Evolutionary conservation across 352 stramenopile genomes (phyloP), one percentile per base, ranked within the genome.

Genomic region (Globisporangium nagaii): DNA sequence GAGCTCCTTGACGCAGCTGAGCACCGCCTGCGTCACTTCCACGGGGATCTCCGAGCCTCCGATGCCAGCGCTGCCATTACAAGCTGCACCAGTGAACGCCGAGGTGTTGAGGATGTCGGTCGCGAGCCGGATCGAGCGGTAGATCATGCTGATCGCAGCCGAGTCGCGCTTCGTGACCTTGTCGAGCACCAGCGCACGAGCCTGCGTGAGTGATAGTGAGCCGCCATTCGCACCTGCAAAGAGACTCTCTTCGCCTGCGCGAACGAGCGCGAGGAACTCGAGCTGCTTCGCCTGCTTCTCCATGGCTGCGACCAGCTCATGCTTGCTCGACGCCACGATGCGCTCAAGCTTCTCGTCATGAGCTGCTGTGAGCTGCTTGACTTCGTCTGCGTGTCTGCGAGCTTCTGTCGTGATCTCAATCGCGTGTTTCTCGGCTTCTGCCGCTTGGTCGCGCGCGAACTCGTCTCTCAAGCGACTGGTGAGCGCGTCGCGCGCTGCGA

Each of bases 1-100:
- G 48, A 90, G 75, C 46, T 90, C 79, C 51, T 86, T 85, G 12
- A 88, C 77, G 32, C 75, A 86, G 35, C 62, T 62, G 19, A 88
- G 55, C 6, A 90, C 79, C 0, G 70, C 64, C 50, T 90, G 76
- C 6, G 72, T 85, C 25, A 84, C 56, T 15, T 84, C 75, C 13
- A 78, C 71, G 5, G 76, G 69, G 31, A 85, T 69, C 54, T 87
- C 75, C 6, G 58, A 48, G 13, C 34, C 40, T 4, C 24, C 25
- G 6, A 2, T 24, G 25, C 46, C 37, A 12, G 7, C 3, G 10
- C 13, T 30, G 12, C 27, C 39, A n/a, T n/a, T n/a, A n/a, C n/a
- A n/a, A n/a, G 10, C 44, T 2, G 34, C 22, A 1, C 30, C 32
- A 11, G 44, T 54, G 49, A 74, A 79, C 11, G 66, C 57, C 15